Evolutionary conservation across 306 rosid species (phyloP), one percentile per base, ranked within the genome.

Genomic region (Begonia peltatifolia): DNA sequence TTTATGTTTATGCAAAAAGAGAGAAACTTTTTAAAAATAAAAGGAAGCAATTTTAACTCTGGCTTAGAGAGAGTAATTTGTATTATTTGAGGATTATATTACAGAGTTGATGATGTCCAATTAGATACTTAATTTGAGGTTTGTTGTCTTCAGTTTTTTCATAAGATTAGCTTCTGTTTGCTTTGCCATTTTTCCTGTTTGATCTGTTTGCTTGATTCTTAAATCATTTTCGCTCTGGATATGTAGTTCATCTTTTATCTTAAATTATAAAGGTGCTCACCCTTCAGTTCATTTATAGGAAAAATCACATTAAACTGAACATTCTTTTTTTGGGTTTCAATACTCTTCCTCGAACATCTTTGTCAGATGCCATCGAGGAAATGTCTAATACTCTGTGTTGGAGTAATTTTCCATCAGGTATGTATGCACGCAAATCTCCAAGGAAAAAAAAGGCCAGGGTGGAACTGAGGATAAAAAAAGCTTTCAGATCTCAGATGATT

Each of bases 31-130:
- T 92, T 72, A 81, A 79, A 66, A 92, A 74, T 69, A 92, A 92
- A 74, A 71, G 94, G 58, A 92, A 87, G 84, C 96, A 83, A 67
- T 92, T 92, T 77, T 92, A 94, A 61, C 51, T 41, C 46, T 18
- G n/a, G 50, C 20, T 50, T 68, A 62, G 60, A 72, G 63, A 41
- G 52, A 41, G 47, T 66, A 46, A 57, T 76, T 71, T 82, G 85
- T 82, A 74, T 50, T 66, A 56, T 79, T 76, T 61, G 61, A 64
- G 55, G 64, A 59, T 63, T 70, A 72, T 63, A 67, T 63, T 48
- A 47, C 59, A 69, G 64, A 42, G 75, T 81, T 77, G 75, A 58
- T 68, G 68, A 71, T 71, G 66, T 74, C 60, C 69, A 78, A 76
- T 77, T 65, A 58, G 47, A 57, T 77, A 65, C 53, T 22, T 63